phyloP scores from a whole-genome alignment of 768 basidiomycete species.

The Astraeus odoratus region DNA sequence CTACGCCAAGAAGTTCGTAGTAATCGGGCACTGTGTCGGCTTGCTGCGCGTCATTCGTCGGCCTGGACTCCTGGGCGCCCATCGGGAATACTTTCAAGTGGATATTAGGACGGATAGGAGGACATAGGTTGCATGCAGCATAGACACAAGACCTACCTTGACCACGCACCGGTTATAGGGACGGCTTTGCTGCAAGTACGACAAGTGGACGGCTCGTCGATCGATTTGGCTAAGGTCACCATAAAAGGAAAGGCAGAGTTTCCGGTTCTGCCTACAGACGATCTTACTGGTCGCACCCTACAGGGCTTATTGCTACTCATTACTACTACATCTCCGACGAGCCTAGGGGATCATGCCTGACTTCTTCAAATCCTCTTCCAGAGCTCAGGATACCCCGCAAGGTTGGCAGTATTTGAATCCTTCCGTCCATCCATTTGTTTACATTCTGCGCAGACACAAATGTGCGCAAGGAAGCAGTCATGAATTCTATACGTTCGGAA shows the following conservation, averaged over 20 bases:
- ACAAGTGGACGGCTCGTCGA: too few species aligned
- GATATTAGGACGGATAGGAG: neutral
- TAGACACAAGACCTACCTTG: neutral
- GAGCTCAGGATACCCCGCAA: conserved; percentile 14
- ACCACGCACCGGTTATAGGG: neutral
- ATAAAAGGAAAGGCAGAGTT: neutral
- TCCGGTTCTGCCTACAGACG: too few species aligned
- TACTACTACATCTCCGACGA: neutral
- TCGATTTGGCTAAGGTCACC: too few species aligned
- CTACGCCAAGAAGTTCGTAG: conserved; percentile 74
- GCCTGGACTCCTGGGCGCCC: conserved; percentile 65
- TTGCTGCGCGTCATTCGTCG: conserved; percentile 24
- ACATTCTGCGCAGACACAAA: conserved; percentile 25
- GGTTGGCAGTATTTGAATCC: conserved; percentile 9
- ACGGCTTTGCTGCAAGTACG: too few species aligned
- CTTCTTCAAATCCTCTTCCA: conserved; percentile 39
- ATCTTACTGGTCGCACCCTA: neutral
- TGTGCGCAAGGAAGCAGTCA: conserved; percentile 38
- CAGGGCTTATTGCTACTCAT: too few species aligned
- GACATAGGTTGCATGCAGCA: neutral
- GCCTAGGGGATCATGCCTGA: conserved; percentile 39
- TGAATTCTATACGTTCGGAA: conserved; percentile 62
- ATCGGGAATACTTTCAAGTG: conserved; percentile 27
- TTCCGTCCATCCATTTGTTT: neutral
- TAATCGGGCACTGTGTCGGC: conserved; percentile 48